Evolutionary conservation across 441 rosid genomes (phyloP).

Genomic region (Arabidopsis hybrid): DNA sequence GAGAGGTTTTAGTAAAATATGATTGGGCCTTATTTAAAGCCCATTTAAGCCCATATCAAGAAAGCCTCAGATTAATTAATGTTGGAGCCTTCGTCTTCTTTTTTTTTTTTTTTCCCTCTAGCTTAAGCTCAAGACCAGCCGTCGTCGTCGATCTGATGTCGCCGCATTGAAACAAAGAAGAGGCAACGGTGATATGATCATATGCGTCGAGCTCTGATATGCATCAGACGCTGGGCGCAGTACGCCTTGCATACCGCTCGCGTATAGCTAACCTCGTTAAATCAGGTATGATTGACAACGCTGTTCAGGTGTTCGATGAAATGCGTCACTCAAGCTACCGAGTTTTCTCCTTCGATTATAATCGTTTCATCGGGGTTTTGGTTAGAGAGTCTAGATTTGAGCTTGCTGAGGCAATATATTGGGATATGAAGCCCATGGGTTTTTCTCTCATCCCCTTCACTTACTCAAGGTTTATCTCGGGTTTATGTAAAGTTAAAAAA

Average conservation of each 20-base stretch:
- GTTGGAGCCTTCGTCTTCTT: conserved; percentile 26
- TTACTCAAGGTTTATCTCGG: conserved; percentile 89
- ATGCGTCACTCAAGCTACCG: conserved; percentile 82
- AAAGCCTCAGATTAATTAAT: conserved; percentile 24
- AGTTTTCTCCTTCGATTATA: conserved; percentile 75
- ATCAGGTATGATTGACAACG: conserved; percentile 74
- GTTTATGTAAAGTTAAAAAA: conserved; percentile 70
- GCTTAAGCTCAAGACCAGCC: conserved; percentile 34
- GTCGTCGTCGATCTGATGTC: conserved; percentile 48
- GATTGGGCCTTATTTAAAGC: conserved; percentile 24
- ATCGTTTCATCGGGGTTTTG: conserved; percentile 88
- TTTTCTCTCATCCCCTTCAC: conserved; percentile 81
- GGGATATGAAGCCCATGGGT: conserved; percentile 68
- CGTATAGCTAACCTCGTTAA: conserved; percentile 68
- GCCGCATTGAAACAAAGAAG: conserved; percentile 33
- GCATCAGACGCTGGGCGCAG: conserved; percentile 83
- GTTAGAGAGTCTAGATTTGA: conserved; percentile 66
- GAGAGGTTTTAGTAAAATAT: not conserved
- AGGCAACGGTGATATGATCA: conserved; percentile 57
- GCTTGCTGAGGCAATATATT: conserved; percentile 67
- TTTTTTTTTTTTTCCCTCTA: conserved; percentile 19
- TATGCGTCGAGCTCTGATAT: conserved; percentile 63
- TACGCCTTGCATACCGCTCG: conserved; percentile 86
- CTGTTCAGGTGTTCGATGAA: conserved; percentile 87
- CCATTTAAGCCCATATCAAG: not conserved